These are phyloP conservation scores for Paecilomyces sp. DNA, from an alignment of 2,329 filamentous ascomycete genomes.

Conservation along the genomic window DNA sequence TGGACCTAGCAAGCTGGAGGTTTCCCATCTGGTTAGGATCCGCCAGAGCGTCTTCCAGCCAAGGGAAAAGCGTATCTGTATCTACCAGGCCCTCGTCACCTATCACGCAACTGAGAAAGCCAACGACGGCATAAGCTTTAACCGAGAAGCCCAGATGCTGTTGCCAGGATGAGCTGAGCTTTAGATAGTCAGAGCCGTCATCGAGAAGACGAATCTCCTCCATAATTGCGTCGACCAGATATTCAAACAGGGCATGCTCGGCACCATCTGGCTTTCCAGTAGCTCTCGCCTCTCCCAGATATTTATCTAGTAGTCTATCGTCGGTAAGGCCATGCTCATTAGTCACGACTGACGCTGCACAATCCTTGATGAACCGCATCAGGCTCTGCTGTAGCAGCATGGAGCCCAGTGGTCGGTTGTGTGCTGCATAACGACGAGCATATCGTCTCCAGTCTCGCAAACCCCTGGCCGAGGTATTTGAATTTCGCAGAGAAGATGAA, in stretches of 20 bases:
- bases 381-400: slow-evolving; percentile 88
- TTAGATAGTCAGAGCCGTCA: slow-evolving; percentile 81
- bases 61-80: slow-evolving; percentile 67
- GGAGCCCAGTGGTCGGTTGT: slow-evolving; percentile 75
- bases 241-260: slow-evolving; percentile 42
- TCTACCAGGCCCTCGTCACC: slow-evolving; percentile 78
- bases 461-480: slow-evolving; percentile 56
- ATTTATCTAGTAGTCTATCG: slow-evolving; percentile 64
- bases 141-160: slow-evolving; percentile 80
- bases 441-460: slow-evolving; percentile 84
- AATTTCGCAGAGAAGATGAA: slow-evolving; percentile 82
- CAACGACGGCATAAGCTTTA: slow-evolving; percentile 73
- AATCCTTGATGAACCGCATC: slow-evolving; percentile 74
- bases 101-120: slow-evolving; percentile 77
- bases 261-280: slow-evolving; percentile 32
- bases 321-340: slow-evolving; percentile 54
- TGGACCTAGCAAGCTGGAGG: slow-evolving; percentile 65
- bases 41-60: slow-evolving; percentile 75
- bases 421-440: slow-evolving; percentile 71
- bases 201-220: slow-evolving; percentile 84
- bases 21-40: slow-evolving; percentile 80
- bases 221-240: slow-evolving; percentile 63
- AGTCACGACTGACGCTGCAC: slow-evolving; percentile 65
- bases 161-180: slow-evolving; percentile 77
- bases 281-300: slow-evolving; percentile 54